A percentile compares a stretch with the other conserved stretches of the same genome.
These are phyloP conservation scores for Talaromyces stipitatus DNA, from an alignment of 495 filamentous ascomycete genomes.

Conservation along the genomic window DNA sequence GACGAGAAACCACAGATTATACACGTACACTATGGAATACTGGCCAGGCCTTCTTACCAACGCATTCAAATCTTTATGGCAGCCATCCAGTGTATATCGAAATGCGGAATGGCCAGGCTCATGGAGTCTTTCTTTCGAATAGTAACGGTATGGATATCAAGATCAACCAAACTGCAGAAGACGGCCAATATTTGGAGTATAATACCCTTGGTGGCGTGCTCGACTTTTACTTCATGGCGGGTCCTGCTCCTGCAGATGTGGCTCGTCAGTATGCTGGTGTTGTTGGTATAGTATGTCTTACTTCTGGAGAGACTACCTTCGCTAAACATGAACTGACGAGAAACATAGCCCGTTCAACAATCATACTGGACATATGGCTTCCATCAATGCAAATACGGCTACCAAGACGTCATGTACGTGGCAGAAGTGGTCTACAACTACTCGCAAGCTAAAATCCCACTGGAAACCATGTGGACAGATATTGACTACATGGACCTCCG, in stretches of 20 bases:
- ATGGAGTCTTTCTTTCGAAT: conserved; percentile 48
- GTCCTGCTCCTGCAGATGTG: conserved; percentile 41
- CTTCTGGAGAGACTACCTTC: too few species aligned
- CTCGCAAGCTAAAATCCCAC: conserved; percentile 40
- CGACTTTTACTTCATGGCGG: conserved; percentile 48
- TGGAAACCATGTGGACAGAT: conserved; percentile 55
- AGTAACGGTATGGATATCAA: conserved; percentile 63
- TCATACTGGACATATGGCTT: conserved; percentile 55
- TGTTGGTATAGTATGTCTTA: conserved; percentile 19
- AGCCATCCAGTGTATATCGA: conserved; percentile 49
- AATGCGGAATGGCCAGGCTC: conserved; percentile 24
- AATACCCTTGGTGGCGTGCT: conserved; percentile 49
- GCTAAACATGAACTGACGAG: neutral
- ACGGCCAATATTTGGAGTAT: conserved; percentile 55
- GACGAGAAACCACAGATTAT: conserved; percentile 36
- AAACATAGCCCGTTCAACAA: conserved; percentile 50
- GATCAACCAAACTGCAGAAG: conserved; percentile 31
- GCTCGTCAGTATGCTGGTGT: conserved; percentile 37
- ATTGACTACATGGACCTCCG: conserved; percentile 19
- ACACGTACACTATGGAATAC: conserved; percentile 44
- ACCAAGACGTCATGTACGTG: conserved; percentile 38
- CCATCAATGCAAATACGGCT: conserved; percentile 54
- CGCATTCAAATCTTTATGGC: conserved; percentile 41
- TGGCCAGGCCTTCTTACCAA: conserved; percentile 6
- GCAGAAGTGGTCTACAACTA: conserved; percentile 43